Conservation (phyloP, 208 protist genomes). For the Wallacemonas sp. region DNA sequence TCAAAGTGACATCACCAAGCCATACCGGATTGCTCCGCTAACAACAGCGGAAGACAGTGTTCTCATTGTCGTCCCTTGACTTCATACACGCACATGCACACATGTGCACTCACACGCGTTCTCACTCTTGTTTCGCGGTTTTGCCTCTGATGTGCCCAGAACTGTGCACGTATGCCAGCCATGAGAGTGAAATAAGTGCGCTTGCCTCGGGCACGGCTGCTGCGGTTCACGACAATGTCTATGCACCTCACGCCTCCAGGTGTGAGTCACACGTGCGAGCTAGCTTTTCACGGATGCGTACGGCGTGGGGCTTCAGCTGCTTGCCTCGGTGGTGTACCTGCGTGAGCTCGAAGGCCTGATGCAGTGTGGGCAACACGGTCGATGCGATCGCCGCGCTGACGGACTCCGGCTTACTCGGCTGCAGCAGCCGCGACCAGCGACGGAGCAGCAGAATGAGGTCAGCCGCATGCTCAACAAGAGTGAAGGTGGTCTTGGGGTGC, state of each 20-base stretch:
- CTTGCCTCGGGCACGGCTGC: too few relatives aligned
- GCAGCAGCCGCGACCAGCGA: constrained; percentile 17
- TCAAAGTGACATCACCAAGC: too few relatives aligned
- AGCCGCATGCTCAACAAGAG: constrained; percentile 48
- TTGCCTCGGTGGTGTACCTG: constrained; percentile 21
- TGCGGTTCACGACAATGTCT: too few relatives aligned
- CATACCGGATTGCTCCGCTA: too few relatives aligned
- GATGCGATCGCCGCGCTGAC: constrained; percentile 24
- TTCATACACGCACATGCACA: too few relatives aligned
- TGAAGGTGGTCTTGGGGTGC: constrained; percentile 51
- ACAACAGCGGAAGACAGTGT: too few relatives aligned
- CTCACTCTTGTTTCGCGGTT: too few relatives aligned
- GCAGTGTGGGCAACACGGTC: constrained; percentile 49
- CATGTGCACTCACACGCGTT: too few relatives aligned
- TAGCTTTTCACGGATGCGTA: constrained; percentile 48
- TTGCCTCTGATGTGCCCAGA: too few relatives aligned
- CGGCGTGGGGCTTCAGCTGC: constrained; percentile 16
- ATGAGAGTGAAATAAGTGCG: too few relatives aligned
- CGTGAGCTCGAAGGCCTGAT: constrained; percentile 48
- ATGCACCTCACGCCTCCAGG: constrained; percentile 1
- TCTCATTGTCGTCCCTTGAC: too few relatives aligned
- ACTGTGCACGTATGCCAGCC: too few relatives aligned
- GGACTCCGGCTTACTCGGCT: constrained; percentile 21
- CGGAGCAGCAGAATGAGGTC: constrained; percentile 23
- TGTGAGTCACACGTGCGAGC: constrained; percentile 36